These are phyloP conservation scores for Cephaloascus albidus DNA, from an alignment of 805 yeast species.

Conservation along the genomic window DNA sequence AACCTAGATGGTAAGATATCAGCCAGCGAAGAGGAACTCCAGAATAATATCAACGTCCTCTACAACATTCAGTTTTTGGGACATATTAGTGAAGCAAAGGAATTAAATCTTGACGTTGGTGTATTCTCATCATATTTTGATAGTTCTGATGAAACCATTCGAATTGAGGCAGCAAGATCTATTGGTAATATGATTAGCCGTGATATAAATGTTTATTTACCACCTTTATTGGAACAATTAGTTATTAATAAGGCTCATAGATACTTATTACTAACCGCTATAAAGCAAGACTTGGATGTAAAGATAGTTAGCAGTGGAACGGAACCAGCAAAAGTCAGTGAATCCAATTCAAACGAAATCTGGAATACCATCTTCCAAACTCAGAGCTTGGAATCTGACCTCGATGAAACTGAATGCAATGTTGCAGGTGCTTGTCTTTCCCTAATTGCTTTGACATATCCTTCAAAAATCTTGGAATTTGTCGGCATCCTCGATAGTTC, in stretches of 20 bases:
- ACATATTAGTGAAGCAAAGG: slow-evolving; percentile 28
- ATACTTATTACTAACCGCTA: slow-evolving; percentile 16
- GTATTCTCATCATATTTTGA: slow-evolving; percentile 23
- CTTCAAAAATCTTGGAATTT: slow-evolving; percentile 11
- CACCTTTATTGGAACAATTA: slow-evolving; percentile 21
- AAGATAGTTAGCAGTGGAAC: not conserved
- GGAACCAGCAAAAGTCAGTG: slow-evolving; percentile 5
- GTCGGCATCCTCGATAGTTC: not conserved
- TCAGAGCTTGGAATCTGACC: slow-evolving; percentile 4
- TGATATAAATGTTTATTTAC: slow-evolving; percentile 26
- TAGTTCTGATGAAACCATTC: slow-evolving; percentile 22
- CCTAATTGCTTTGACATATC: slow-evolving; percentile 8
- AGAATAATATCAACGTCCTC: not conserved
- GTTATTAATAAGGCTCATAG: slow-evolving; percentile 6
- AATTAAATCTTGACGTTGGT: slow-evolving; percentile 20
- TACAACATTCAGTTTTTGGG: slow-evolving; percentile 34
- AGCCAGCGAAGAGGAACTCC: not conserved
- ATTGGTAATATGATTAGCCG: slow-evolving; percentile 39
- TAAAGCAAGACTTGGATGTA: slow-evolving; percentile 15
- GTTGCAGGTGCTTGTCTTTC: slow-evolving; percentile 14
- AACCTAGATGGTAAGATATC: slow-evolving; percentile 4
- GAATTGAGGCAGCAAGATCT: slow-evolving; percentile 40
- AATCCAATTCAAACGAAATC: slow-evolving; percentile 12
- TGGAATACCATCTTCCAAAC: slow-evolving; percentile 13
- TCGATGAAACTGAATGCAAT: slow-evolving; percentile 6